Evolutionary conservation across 768 basidiomycete species (phyloP).

Genomic region (Sutorius australiensis): DNA sequence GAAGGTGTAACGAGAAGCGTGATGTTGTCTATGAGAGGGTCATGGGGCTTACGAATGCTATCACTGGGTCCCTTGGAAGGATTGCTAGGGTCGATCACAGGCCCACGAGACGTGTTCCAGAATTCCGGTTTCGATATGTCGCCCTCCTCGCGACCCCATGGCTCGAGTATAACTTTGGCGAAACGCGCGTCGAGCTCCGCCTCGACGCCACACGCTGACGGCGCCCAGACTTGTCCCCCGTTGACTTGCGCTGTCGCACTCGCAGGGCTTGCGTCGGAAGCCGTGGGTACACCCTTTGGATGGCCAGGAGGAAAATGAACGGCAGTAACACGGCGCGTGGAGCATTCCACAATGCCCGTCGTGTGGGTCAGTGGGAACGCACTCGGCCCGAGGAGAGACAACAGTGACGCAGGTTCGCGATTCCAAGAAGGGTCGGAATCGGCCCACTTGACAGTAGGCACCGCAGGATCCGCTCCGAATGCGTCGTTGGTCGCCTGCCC

Average conservation of each 20-base stretch:
- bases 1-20: conserved; percentile 51
- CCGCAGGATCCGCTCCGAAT: not conserved
- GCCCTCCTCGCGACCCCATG: conserved; percentile 47
- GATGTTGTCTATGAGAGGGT: conserved; percentile 57
- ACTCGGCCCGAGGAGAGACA: conserved; percentile 51
- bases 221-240: conserved; percentile 8
- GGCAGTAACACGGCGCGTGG: conserved; percentile 53
- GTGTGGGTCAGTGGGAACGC: conserved; percentile 58
- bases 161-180: conserved; percentile 48
- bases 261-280: not conserved
- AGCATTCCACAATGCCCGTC: conserved; percentile 62
- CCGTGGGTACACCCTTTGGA: conserved; percentile 1
- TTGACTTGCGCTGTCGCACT: conserved; percentile 5
- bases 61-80: conserved; percentile 5
- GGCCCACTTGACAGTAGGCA: conserved; percentile 9
- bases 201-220: conserved; percentile 37
- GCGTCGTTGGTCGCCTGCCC: conserved; percentile 7
- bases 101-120: conserved; percentile 36
- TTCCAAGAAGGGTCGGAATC: conserved; percentile 23
- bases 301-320: conserved; percentile 38
- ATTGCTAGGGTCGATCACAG: conserved; percentile 26
- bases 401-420: conserved; percentile 26
- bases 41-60: conserved; percentile 34
- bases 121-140: conserved; percentile 37
- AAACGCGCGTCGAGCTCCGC: conserved; percentile 44